Conservation (phyloP, 1,284 basidiomycete genomes). For the Puccinia hordei region DNA sequence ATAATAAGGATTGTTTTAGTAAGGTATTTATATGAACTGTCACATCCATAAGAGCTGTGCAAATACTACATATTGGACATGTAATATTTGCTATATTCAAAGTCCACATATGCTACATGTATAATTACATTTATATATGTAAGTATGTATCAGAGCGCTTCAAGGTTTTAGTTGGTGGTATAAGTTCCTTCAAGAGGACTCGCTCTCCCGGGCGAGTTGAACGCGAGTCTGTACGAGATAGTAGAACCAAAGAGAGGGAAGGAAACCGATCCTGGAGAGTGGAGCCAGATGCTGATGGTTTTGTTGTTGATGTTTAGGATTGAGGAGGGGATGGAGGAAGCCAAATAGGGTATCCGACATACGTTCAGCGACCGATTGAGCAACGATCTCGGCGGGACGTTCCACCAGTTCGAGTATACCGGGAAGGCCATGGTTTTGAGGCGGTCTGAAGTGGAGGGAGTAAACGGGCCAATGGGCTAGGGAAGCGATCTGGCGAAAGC, state of each 20-base stretch:
- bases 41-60: no score
- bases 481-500: background rate
- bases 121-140: no score
- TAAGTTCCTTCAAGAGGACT: background rate
- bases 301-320: background rate
- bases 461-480: background rate
- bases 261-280: background rate
- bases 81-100: no score
- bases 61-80: no score
- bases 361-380: background rate
- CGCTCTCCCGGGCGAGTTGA: background rate
- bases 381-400: background rate
- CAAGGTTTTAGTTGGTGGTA: background rate
- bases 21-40: no score
- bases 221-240: background rate
- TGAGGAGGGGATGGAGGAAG: background rate
- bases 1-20: no score
- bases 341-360: background rate
- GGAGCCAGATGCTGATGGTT: background rate
- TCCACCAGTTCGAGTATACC: background rate
- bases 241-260: background rate
- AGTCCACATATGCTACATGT: no score
- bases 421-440: background rate
- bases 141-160: no score
- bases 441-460: background rate